Evolutionary conservation across 495 filamentous ascomycete species (phyloP).

Genomic region (Filosporella fistucella): DNA sequence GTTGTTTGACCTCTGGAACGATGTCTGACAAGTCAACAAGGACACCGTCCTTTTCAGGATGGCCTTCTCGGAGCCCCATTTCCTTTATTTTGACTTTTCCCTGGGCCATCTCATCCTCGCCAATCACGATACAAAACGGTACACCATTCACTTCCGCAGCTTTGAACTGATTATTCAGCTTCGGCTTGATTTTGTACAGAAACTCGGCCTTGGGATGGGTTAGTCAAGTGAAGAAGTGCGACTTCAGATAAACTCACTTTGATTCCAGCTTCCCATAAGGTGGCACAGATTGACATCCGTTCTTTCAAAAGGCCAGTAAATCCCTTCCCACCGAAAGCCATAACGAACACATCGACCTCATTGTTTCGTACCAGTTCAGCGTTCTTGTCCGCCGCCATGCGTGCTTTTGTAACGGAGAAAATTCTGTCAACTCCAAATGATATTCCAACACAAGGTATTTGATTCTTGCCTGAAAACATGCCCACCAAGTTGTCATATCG

Average conservation of each 20-base stretch:
- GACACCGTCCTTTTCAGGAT: conserved; percentile 83
- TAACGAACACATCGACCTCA: conserved; percentile 84
- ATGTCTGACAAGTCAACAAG: conserved; percentile 58
- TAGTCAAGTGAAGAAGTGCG: neutral
- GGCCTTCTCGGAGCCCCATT: conserved; percentile 70
- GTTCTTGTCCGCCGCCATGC: conserved; percentile 56
- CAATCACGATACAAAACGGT: conserved; percentile 72
- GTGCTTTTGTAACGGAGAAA: conserved; percentile 81
- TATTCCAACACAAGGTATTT: conserved; percentile 90
- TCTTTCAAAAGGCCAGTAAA: conserved; percentile 77
- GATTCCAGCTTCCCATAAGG: conserved; percentile 74
- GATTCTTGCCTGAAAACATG: conserved; percentile 81
- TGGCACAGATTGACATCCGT: conserved; percentile 69
- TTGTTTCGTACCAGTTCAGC: conserved; percentile 45
- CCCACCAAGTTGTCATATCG: conserved; percentile 90
- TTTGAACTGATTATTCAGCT: conserved; percentile 74
- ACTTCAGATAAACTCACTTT: conserved; percentile 44
- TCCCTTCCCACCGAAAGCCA: conserved; percentile 88
- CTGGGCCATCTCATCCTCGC: conserved; percentile 70
- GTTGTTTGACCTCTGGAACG: conserved; percentile 52
- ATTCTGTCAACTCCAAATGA: conserved; percentile 96
- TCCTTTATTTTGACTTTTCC: conserved; percentile 83
- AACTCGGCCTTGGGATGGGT: conserved; percentile 59
- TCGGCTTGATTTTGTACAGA: conserved; percentile 75
- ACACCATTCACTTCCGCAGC: conserved; percentile 66